Conservation (phyloP, 352 stramenopile species). For the Globisporangium sylvaticum region DNA sequence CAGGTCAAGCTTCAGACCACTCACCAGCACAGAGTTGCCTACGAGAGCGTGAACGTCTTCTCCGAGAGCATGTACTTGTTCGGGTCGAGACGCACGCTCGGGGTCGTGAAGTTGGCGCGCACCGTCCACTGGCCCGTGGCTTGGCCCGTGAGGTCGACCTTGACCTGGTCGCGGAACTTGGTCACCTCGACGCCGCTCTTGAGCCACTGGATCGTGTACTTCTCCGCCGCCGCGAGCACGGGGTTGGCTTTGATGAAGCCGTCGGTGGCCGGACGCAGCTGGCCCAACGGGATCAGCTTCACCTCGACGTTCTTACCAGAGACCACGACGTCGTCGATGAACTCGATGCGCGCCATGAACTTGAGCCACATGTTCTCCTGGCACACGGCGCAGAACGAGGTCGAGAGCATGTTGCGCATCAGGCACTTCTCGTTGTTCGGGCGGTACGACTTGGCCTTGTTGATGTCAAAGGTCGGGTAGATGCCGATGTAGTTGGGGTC, state of each 20-base stretch:
- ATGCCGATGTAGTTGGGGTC: constrained; percentile 23
- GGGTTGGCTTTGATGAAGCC: constrained; percentile 25
- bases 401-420: constrained; percentile 41
- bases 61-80: constrained; percentile 22
- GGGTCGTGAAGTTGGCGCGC: constrained; percentile 23
- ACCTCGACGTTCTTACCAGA: constrained; percentile 14
- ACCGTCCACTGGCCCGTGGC: constrained; percentile 1
- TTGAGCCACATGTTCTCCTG: constrained; percentile 37
- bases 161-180: too few species aligned
- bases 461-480: constrained; percentile 31
- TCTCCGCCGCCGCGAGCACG: constrained; percentile 18
- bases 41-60: constrained; percentile 18
- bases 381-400: constrained; percentile 34
- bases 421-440: constrained; percentile 34
- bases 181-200: constrained; percentile 17
- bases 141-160: too few species aligned
- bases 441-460: constrained; percentile 26
- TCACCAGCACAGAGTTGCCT: too few species aligned
- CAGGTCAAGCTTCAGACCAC: too few species aligned
- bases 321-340: constrained; percentile 28
- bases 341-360: constrained; percentile 29
- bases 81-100: constrained; percentile 24
- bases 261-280: constrained; percentile 23
- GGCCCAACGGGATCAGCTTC: constrained; percentile 28
- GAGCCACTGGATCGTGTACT: constrained; percentile 29